Base-by-base conservation (phyloP, 208 protist genomes). In the Acanthamoeba lenticulata region DNA sequence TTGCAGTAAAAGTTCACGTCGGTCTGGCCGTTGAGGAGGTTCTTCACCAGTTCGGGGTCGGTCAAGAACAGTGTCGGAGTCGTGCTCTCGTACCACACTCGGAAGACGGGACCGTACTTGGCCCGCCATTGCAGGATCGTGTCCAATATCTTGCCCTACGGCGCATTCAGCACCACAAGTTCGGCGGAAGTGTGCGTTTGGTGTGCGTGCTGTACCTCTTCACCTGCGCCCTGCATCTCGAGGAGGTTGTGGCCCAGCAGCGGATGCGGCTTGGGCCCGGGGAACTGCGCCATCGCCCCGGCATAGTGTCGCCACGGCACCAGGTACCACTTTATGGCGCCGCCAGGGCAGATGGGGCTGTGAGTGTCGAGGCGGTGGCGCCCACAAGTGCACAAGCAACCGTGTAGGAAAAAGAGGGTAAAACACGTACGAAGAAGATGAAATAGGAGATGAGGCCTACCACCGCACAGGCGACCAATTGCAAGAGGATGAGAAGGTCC, bases 201-300 rank as follows among this genome's bases (percentile, higher is more conserved):
- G 45, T 21, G 60, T 69, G 11, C 5, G 29, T 34, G 5, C 60
- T 29, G 60, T 27, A 77, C 67, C 67, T 77, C 67, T 5, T 77
- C 67, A 27, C 67, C 67, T 21, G 67, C 67, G 27, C 67, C 67
- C 67, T 36, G 34, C 67, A 77, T 44, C 67, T 77, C 67, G 11
- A 77, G 67, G 19, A 77, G 67, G 67, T 77, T 77, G 67, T 77
- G 67, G 32, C 67, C 67, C 1, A 77, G 67, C 32, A 77, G n/a
- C 32, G 67, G 36, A 38, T 77, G 67, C n/a, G 67, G 67, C 29
- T 77, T 77, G 19, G 67, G 67, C 19, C 67, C 67, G 7, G 67
- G 67, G 21, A 77, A 77, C 67, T 77, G 67, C 15, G 67, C 67
- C 67, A 77, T 77, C 17, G 38, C 38, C 11, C 34, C 38, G 11